phyloP scores from a whole-genome alignment of 2,329 filamentous ascomycete genomes.

The Sordariomycetes sp. region DNA sequence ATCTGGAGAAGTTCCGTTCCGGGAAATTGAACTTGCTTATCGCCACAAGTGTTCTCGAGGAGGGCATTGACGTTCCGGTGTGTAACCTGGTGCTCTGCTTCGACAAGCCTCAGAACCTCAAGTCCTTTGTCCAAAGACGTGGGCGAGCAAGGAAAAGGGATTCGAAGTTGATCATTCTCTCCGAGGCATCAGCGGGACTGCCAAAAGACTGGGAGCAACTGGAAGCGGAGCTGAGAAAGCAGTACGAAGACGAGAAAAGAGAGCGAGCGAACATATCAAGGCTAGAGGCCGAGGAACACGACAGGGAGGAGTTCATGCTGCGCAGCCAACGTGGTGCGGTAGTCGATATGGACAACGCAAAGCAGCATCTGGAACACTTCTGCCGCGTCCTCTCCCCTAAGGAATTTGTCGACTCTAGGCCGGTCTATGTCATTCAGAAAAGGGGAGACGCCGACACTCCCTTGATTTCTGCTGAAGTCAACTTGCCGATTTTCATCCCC shows the following conservation, averaged over 20 bases:
- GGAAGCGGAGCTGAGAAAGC: constrained; percentile 30
- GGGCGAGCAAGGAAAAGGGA: constrained; percentile 39
- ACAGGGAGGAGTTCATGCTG: not conserved
- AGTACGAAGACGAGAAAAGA: constrained; percentile 55
- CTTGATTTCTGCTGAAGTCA: constrained; percentile 46
- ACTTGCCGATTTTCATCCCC: constrained; percentile 63
- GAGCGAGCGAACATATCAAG: constrained; percentile 30
- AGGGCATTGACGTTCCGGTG: constrained; percentile 56
- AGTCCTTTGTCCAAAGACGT: constrained; percentile 48
- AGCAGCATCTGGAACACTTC: constrained; percentile 72
- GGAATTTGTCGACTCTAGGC: constrained; percentile 52
- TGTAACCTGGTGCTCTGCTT: constrained; percentile 54
- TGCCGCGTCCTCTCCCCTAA: constrained; percentile 50
- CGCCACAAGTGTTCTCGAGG: constrained; percentile 54
- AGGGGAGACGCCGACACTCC: constrained; percentile 7
- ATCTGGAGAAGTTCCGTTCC: constrained; percentile 36
- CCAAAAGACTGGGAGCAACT: constrained; percentile 49
- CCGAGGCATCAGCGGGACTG: constrained; percentile 17
- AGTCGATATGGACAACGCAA: constrained; percentile 63
- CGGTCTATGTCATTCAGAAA: constrained; percentile 54
- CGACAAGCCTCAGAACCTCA: constrained; percentile 36
- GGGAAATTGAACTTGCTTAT: constrained; percentile 47
- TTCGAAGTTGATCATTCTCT: constrained; percentile 39
- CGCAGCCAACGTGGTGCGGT: constrained; percentile 39
- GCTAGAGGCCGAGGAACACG: constrained; percentile 24